These are phyloP conservation scores for Clitopilus passeckerianus DNA, from an alignment of 768 basidiomycete species.

Conservation along the genomic window DNA sequence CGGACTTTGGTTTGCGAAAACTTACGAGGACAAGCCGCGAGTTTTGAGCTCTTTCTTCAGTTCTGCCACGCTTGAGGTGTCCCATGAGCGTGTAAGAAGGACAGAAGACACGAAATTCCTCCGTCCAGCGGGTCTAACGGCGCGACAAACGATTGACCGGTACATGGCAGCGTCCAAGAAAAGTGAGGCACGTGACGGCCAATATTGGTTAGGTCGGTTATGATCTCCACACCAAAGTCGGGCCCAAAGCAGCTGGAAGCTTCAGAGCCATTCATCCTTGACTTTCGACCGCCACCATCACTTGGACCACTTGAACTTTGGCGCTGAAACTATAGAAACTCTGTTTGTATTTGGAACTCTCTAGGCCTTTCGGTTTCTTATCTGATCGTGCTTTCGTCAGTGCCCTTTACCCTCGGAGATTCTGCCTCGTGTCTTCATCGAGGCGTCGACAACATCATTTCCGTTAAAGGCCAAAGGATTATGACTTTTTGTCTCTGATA, in stretches of 20 bases:
- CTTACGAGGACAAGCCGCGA: constrained; percentile 54
- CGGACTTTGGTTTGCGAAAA: constrained; percentile 6
- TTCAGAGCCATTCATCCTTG: not conserved
- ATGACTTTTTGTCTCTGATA: constrained; percentile 22
- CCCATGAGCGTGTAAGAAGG: constrained; percentile 53
- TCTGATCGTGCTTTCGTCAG: constrained; percentile 15
- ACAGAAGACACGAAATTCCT: constrained; percentile 48
- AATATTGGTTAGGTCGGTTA: not conserved
- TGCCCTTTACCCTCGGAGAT: constrained; percentile 7
- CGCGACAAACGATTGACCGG: constrained; percentile 15
- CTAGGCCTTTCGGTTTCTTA: constrained; percentile 1
- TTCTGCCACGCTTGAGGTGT: constrained; percentile 41
- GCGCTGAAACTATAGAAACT: constrained; percentile 1
- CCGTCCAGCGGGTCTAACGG: constrained; percentile 6
- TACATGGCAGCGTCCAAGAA: constrained; percentile 11
- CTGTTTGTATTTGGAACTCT: not conserved
- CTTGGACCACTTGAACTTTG: not conserved
- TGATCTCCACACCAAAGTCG: not conserved
- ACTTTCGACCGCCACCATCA: not conserved
- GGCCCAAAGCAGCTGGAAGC: not conserved
- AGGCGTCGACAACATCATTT: constrained; percentile 21
- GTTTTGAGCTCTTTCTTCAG: constrained; percentile 49
- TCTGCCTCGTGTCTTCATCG: constrained; percentile 61
- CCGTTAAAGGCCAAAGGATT: constrained; percentile 12
- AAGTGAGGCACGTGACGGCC: constrained; percentile 1